Conservation (phyloP, 2,329 filamentous ascomycete genomes). For the Orbilia oligospora region DNA sequence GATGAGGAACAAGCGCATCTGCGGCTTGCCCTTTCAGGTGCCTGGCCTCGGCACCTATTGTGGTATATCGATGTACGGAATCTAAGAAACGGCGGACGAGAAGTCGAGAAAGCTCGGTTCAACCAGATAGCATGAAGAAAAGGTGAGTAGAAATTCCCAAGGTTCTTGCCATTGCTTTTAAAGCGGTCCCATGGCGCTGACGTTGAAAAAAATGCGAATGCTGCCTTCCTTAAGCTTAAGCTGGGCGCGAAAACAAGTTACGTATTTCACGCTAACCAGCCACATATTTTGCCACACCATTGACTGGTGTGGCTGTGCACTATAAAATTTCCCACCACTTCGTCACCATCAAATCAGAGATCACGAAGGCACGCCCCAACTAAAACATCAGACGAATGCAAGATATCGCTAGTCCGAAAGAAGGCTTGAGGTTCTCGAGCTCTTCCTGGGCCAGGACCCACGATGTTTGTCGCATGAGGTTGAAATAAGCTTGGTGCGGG, state of each 20-base stretch:
- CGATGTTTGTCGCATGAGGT: conserved; percentile 60
- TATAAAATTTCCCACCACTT: conserved; percentile 35
- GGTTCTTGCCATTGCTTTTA: conserved; percentile 55
- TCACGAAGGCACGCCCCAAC: conserved; percentile 12
- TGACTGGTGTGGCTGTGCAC: conserved; percentile 52
- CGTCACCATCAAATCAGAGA: conserved; percentile 28
- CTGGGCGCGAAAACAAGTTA: conserved; percentile 45
- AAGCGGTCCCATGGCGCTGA: conserved; percentile 26
- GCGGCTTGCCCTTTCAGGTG: conserved; percentile 35
- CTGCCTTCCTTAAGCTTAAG: conserved; percentile 27
- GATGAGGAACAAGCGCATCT: conserved; percentile 93
- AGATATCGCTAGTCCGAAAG: conserved; percentile 38
- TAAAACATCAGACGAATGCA: conserved; percentile 48
- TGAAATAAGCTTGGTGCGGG: conserved; percentile 61
- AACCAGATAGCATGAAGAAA: conserved; percentile 23
- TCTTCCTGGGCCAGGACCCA: conserved; percentile 38
- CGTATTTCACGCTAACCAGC: conserved; percentile 52
- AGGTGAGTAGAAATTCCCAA: conserved; percentile 4
- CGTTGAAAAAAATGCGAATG: conserved; percentile 38
- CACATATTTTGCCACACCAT: conserved; percentile 49
- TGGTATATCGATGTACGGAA: conserved; percentile 1
- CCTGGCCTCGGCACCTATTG: conserved; percentile 13
- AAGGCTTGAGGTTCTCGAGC: conserved; percentile 33
- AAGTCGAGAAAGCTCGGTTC: conserved; percentile 10
- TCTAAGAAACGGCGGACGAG: conserved; percentile 8